Evolutionary conservation across 805 yeast genomes (phyloP).

Genomic region (Yamadazyma tumulicola): DNA sequence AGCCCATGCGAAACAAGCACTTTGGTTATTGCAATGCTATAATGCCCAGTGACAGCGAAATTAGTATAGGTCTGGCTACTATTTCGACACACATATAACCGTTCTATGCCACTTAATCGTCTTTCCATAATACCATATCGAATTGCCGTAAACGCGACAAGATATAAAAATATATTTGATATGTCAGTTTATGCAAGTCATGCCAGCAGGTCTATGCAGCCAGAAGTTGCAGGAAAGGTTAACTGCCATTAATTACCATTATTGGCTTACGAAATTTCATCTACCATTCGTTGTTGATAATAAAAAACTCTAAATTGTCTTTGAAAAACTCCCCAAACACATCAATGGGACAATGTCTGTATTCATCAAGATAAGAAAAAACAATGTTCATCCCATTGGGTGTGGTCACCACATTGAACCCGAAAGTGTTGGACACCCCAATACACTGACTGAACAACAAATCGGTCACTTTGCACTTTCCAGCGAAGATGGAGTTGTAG

Average conservation of each 20-base stretch:
- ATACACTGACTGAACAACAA: slow-evolving; percentile 7
- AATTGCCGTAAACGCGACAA: too few relatives aligned
- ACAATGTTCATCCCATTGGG: slow-evolving; percentile 7
- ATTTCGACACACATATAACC: slow-evolving; percentile 6
- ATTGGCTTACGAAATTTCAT: too few relatives aligned
- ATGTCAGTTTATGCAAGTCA: too few relatives aligned
- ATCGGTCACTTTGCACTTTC: slow-evolving; percentile 10
- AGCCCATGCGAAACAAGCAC: slow-evolving; percentile 17
- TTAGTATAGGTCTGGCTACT: slow-evolving; percentile 16
- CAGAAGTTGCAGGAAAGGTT: too few relatives aligned
- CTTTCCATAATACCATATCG: too few relatives aligned
- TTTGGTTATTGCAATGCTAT: slow-evolving; percentile 11
- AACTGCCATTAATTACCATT: too few relatives aligned
- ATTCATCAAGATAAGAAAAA: slow-evolving; percentile 4
- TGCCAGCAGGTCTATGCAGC: too few relatives aligned
- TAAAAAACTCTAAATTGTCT: slow-evolving; percentile 4
- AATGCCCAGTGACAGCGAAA: slow-evolving; percentile 21
- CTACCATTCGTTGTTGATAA: neutral
- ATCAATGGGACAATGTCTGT: neutral
- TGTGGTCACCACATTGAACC: slow-evolving; percentile 3
- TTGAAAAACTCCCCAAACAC: slow-evolving; percentile 4
- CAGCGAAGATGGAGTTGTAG: neutral
- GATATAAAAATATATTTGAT: too few relatives aligned
- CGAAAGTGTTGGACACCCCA: slow-evolving; percentile 4
- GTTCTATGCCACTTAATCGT: too few relatives aligned